Conservation (phyloP, 2,329 filamentous ascomycete species). For the Clonostachys byssicola region DNA sequence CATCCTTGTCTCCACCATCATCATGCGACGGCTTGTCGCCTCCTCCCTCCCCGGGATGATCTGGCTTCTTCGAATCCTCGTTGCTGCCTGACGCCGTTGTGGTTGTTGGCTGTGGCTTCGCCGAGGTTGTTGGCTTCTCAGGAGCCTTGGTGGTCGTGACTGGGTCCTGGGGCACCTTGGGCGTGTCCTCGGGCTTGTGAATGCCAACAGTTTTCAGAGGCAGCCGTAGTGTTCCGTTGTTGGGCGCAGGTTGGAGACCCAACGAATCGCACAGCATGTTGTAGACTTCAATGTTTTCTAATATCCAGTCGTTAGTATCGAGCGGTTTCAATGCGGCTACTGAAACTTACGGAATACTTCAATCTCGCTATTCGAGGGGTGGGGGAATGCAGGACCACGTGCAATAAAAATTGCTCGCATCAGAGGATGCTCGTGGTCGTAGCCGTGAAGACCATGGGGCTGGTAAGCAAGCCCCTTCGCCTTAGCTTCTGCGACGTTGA, state of each 20-base stretch:
- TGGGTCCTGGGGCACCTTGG: slow-evolving; percentile 37
- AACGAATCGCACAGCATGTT: slow-evolving; percentile 91
- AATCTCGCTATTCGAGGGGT: slow-evolving; percentile 74
- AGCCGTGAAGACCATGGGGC: slow-evolving; percentile 85
- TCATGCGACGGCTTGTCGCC: slow-evolving; percentile 1
- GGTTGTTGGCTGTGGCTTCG: slow-evolving; percentile 1
- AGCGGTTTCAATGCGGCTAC: background rate
- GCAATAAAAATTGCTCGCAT: slow-evolving; percentile 97
- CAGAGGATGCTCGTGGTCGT: slow-evolving; percentile 89
- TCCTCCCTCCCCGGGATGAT: background rate
- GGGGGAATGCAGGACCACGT: slow-evolving; percentile 86
- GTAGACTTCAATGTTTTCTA: slow-evolving; percentile 93
- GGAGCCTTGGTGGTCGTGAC: slow-evolving; percentile 2
- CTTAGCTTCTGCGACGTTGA: slow-evolving; percentile 64
- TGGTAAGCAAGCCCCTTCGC: slow-evolving; percentile 65
- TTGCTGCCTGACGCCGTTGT: background rate
- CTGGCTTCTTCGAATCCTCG: background rate
- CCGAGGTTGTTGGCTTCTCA: background rate
- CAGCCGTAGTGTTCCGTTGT: slow-evolving; percentile 82
- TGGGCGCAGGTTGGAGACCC: slow-evolving; percentile 66
- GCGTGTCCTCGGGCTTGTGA: slow-evolving; percentile 47
- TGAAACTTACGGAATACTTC: slow-evolving; percentile 74
- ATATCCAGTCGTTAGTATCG: too few species aligned
- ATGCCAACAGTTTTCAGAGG: slow-evolving; percentile 61
- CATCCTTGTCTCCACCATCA: slow-evolving; percentile 12